Conservation (phyloP, 2,329 filamentous ascomycete species). For the Venturia effusa region DNA sequence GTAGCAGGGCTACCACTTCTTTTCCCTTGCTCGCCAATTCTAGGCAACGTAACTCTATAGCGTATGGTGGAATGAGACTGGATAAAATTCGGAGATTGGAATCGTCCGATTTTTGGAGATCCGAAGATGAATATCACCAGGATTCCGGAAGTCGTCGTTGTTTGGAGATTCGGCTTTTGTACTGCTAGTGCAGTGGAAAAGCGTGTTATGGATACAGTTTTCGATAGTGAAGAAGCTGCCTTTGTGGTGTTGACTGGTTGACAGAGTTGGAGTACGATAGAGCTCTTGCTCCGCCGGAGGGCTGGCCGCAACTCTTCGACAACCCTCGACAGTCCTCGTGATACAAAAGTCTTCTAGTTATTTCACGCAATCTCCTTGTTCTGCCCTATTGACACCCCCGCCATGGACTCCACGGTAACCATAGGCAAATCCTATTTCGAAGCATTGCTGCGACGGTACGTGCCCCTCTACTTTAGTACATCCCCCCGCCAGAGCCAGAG, state of each 20-base stretch:
- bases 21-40: not conserved
- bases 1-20: not conserved
- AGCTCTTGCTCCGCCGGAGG: not conserved
- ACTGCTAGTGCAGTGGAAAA: no score
- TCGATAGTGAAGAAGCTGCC: not conserved
- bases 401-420: constrained; percentile 31
- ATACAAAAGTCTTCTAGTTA: not conserved
- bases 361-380: not conserved
- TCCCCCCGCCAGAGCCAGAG: not conserved
- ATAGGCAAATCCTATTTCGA: constrained; percentile 52
- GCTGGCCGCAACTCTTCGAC: not conserved
- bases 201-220: not conserved
- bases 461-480: constrained; percentile 9
- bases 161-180: not conserved
- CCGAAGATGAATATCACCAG: not conserved
- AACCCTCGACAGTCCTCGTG: not conserved
- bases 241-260: not conserved
- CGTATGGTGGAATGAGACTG: not conserved
- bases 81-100: not conserved
- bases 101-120: not conserved
- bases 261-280: not conserved
- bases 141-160: not conserved
- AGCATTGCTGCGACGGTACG: constrained; percentile 50
- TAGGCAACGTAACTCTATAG: not conserved
- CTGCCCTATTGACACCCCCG: not conserved